Evolutionary conservation across 139 green algal species (phyloP).

Genomic region (Tetradesmus lagerheimii): DNA sequence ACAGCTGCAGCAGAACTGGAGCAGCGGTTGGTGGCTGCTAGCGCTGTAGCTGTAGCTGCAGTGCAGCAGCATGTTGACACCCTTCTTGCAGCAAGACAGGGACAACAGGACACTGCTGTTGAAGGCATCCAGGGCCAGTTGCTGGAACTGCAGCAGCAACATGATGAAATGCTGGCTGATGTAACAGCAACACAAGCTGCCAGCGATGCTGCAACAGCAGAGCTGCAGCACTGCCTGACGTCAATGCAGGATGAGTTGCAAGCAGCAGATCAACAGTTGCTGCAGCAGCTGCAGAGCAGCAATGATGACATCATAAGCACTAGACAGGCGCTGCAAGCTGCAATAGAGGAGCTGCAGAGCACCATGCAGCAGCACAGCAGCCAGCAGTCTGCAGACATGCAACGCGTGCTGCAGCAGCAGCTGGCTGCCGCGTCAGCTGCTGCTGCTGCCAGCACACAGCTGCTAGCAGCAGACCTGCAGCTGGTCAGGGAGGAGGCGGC

Average conservation of each 20-base stretch:
- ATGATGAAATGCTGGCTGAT: background rate
- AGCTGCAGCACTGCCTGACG: background rate
- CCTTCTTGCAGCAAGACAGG: background rate
- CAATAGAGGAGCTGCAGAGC: background rate
- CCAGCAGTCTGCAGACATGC: background rate
- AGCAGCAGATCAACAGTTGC: background rate
- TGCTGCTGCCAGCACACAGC: background rate
- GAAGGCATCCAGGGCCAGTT: background rate
- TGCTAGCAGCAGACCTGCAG: background rate
- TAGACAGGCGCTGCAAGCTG: background rate
- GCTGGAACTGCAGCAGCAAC: background rate
- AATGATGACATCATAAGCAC: background rate
- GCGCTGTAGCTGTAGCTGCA: background rate
- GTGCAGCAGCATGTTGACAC: background rate
- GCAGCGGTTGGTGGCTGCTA: background rate
- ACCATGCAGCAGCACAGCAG: background rate
- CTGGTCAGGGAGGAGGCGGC: background rate
- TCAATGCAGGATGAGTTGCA: background rate
- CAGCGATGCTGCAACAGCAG: background rate
- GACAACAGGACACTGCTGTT: background rate
- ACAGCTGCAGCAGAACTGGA: background rate
- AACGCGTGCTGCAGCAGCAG: background rate
- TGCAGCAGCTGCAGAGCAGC: background rate
- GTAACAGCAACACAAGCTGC: background rate
- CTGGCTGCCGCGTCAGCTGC: background rate